Base-by-base conservation (phyloP, 441 rosid species). In the Gossypium aridum region DNA sequence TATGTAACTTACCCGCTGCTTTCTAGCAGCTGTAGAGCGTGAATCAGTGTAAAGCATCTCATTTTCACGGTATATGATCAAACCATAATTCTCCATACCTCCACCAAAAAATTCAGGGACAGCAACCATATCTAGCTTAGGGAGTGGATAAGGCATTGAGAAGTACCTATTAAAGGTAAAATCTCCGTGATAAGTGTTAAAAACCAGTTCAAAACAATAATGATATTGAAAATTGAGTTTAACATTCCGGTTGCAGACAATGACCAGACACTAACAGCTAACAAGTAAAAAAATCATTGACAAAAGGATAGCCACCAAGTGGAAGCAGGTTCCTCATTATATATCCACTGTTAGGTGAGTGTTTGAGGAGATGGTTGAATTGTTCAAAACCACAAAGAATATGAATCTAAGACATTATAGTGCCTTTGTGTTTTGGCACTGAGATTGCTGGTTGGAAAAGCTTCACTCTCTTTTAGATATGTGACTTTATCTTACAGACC, bases 1-100 rank as follows among this genome's bases (percentile, higher is more conserved):
- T 16, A 34, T 63, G 47, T 7, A 34, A 31, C n/a, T 64, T 74
- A 55, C 75, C 64, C 47, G 83, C 83, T 93, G 99, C 80, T 96
- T 96, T 87, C 87, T 92, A 77, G 94, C 87, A 75, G 99, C 97
- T 77, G 98, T 93, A 72, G 99, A 93, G 85, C 86, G 90, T 78
- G 83, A 87, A 49, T 93, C 97, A 76, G 90, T 96, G 78, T 86
- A 87, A 67, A 95, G 94, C 86, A 95, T 79, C 74, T 88, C 97
- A 16, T 91, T 88, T 81, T 96, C 99, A 72, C 97, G 97, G 80
- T 87, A 91, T 43, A 96, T 90, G 57, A 95, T 94, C 79, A 93
- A 85, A 54, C 99, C 99, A 79, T 93, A 95, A 80, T 95, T 95
- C 89, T 95, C 98, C 98, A 93, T 93, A 66, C 97, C 98, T 76